Percentiles rank a stretch among this genome's conserved stretches.
Conservation (phyloP, 2,329 filamentous ascomycete genomes). For the Aschersonia sp. region DNA sequence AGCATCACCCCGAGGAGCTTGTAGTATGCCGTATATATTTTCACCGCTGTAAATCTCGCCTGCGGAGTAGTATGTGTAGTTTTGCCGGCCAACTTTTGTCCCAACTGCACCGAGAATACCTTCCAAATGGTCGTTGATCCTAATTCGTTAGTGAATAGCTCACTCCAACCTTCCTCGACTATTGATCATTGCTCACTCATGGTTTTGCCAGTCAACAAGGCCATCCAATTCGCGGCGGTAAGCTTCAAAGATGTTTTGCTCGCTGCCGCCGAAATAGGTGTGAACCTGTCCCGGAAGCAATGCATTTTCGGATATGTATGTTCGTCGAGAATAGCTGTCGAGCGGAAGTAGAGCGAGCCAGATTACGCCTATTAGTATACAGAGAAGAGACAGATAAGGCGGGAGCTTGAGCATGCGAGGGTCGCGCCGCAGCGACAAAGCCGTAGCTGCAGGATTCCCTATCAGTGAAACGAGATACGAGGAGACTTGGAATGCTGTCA, state of each 20-base stretch:
- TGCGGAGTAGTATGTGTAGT: slow-evolving; percentile 70
- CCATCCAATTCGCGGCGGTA: slow-evolving; percentile 72
- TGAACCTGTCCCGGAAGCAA: slow-evolving; percentile 91
- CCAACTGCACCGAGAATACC: slow-evolving; percentile 64
- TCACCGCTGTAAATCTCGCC: slow-evolving; percentile 63
- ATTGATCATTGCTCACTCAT: slow-evolving; percentile 25
- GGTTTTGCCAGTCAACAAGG: slow-evolving; percentile 37
- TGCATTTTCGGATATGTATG: slow-evolving; percentile 96
- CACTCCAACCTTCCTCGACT: no score
- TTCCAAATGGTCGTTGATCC: slow-evolving; percentile 56
- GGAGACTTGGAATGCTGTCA: background rate
- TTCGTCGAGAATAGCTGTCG: slow-evolving; percentile 77
- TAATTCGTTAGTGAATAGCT: slow-evolving; percentile 9
- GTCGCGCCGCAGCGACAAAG: slow-evolving; percentile 61
- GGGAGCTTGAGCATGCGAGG: slow-evolving; percentile 71
- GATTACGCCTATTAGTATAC: slow-evolving; percentile 68
- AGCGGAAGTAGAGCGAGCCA: slow-evolving; percentile 87
- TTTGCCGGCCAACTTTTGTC: slow-evolving; percentile 76
- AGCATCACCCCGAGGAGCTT: slow-evolving; percentile 86
- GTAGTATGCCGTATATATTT: slow-evolving; percentile 87
- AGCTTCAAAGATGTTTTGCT: slow-evolving; percentile 85
- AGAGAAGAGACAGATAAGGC: slow-evolving; percentile 74
- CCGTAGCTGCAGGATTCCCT: slow-evolving; percentile 29
- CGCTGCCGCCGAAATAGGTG: slow-evolving; percentile 92
- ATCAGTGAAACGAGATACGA: background rate